phyloP scores from a whole-genome alignment of 352 stramenopile species.

The Globisporangium carolinianum region DNA sequence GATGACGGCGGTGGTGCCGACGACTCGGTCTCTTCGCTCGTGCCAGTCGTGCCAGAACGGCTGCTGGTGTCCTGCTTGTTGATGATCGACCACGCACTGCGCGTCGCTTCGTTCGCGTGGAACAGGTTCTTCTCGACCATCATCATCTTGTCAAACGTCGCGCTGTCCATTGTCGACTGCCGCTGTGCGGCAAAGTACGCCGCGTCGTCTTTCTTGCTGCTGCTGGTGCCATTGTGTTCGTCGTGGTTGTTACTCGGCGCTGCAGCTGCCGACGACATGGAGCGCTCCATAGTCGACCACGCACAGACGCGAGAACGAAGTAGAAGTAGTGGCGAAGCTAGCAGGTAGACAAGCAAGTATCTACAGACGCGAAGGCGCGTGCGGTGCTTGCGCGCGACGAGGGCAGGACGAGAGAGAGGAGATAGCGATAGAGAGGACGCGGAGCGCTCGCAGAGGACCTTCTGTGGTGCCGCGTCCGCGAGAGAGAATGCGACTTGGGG shows the following conservation, averaged over 20 bases:
- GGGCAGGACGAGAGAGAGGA: too few relatives aligned
- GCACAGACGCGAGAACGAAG: too few relatives aligned
- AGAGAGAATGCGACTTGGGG: too few relatives aligned
- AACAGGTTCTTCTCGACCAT: slow-evolving; percentile 77
- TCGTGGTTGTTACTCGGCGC: too few relatives aligned
- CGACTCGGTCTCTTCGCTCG: not conserved
- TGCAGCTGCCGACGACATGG: not conserved
- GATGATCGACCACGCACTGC: slow-evolving; percentile 81
- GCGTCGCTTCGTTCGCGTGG: slow-evolving; percentile 72
- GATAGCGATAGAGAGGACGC: too few relatives aligned
- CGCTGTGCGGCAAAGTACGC: slow-evolving; percentile 46
- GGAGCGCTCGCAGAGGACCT: too few relatives aligned
- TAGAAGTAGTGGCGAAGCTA: too few relatives aligned
- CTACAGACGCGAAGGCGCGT: too few relatives aligned
- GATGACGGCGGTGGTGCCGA: not conserved
- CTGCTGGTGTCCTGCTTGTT: slow-evolving; percentile 20
- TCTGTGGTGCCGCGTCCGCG: too few relatives aligned
- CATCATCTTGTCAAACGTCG: slow-evolving; percentile 74
- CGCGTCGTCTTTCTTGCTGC: slow-evolving; percentile 26
- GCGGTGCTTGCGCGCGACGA: too few relatives aligned
- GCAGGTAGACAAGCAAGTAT: too few relatives aligned
- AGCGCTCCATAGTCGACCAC: not conserved
- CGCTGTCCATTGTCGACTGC: slow-evolving; percentile 75
- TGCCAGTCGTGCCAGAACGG: not conserved
- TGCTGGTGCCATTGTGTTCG: too few relatives aligned